Evolutionary conservation across 495 filamentous ascomycete species (phyloP), one percentile per base, ranked within the genome.

Genomic region (Lepraria neglecta): DNA sequence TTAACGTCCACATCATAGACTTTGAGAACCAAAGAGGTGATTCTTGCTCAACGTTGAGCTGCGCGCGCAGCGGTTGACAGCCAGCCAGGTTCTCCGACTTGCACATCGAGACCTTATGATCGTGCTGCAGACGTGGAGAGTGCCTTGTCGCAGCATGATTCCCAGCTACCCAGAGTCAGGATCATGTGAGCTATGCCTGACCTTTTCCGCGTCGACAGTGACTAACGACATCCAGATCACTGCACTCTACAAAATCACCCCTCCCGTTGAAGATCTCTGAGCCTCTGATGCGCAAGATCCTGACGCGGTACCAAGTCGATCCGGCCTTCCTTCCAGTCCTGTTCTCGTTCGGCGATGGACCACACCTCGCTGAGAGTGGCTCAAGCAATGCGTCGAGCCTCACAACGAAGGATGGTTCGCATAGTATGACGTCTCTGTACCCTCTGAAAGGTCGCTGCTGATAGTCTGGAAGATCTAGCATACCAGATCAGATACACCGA

Each of bases 401-500:
- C 3, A 35, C 10, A 44, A 40, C 21, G 1, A 19, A 44, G 14
- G 56, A 60, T 60, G 63, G 63, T n/a, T 59, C 64, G 38, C 47
- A 51, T 17, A 59, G 64, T 65, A 45, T 21, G 57, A 15, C 45
- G 12, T 4, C 14, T 31, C 11, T 7, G 1, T 42, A 24, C 43
- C 11, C 27, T 17, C 9, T 35, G 15, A 11, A 33, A 44, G 24
- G 27, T 19, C 28, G 7, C 14, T 27, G 48, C 48, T 57, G 38
- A 57, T 21, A 4, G 27, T 30, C n/a, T 21, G 19, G 10, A 33
- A 65, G 64, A 59, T 48, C 30, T 64, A 4, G 31, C 27, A 27
- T 66, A 66, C 24, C 62, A 64, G 48, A 59, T 65, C 27, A 27
- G 56, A 31, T 66, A 66, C 42, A 56, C 51, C 24, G 64, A 66